Evolutionary conservation across 1,284 basidiomycete genomes (phyloP).

Genomic region (Microbotryomycetes sp.): DNA sequence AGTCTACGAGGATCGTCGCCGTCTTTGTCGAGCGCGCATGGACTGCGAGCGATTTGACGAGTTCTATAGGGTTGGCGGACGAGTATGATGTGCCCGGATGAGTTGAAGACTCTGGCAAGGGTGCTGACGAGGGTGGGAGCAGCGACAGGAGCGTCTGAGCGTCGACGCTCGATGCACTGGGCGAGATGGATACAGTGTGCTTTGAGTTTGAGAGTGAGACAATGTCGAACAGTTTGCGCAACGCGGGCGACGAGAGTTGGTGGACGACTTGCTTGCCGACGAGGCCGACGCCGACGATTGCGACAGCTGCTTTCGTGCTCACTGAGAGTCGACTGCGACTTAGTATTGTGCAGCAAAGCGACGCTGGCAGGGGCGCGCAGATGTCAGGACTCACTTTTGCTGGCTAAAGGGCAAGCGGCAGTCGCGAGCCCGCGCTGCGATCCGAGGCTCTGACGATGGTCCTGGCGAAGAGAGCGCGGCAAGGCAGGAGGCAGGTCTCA

Average conservation of each 20-base stretch:
- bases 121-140: slow-evolving; percentile 27
- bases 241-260: slow-evolving; percentile 62
- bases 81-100: slow-evolving; percentile 35
- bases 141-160: slow-evolving; percentile 24
- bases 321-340: neutral
- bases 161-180: slow-evolving; percentile 21
- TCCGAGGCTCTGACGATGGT: no score
- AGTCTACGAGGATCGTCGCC: slow-evolving; percentile 72
- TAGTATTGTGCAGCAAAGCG: no score
- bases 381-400: no score
- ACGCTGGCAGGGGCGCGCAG: no score
- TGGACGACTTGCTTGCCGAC: slow-evolving; percentile 76
- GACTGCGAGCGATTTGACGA: slow-evolving; percentile 43
- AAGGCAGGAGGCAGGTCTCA: no score
- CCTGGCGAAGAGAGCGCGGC: no score
- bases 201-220: slow-evolving; percentile 66
- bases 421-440: no score
- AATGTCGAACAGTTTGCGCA: slow-evolving; percentile 57
- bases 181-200: slow-evolving; percentile 37
- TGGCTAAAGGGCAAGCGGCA: no score
- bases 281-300: slow-evolving; percentile 65
- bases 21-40: slow-evolving; percentile 46
- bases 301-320: slow-evolving; percentile 5
- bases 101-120: slow-evolving; percentile 16
- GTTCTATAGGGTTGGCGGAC: slow-evolving; percentile 40